Evolutionary conservation across 2,329 filamentous ascomycete genomes (phyloP), one percentile per base, ranked within the genome.

Genomic region (Pyrenochaeta sp.): DNA sequence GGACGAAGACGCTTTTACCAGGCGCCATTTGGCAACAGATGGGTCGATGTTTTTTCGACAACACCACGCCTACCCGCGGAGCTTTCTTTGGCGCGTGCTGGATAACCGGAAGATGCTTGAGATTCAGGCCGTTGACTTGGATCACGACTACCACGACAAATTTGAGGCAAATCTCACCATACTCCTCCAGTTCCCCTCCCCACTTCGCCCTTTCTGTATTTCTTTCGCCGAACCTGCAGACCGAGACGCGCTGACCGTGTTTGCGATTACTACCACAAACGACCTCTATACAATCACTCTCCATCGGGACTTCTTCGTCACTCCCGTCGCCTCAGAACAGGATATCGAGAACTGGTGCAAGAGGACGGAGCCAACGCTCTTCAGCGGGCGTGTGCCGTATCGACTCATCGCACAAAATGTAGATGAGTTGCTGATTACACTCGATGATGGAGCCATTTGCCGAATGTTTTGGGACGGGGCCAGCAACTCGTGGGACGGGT

Each of bases 81-180:
- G 87, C 75, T 96, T 98, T 72, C 83, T 97, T 42, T 99, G 95
- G 95, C 87, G 94, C 64, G 84, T 98, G 33, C 79, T 97, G 56
- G 90, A 96, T 69, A 87, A 91, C 67, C 87, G 87, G 68, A 90
- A 85, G 63, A 82, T 92, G 58, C 82, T 99, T 64, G 94, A 95
- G 77, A 83, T 99, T 45, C 90, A 91, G 70, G 88, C 87, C 35
- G 87, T 91, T 55, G 95, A 99, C 76, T 79, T 97, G 61, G 89
- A 87, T 18, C 72, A 92, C 85, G 78, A 85, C 82, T 61, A 83
- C 82, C 56, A 83, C 82, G 84, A 87, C 18, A 77, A 81, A 37
- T 72, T 77, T 45, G 91, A 96, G 75, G 86, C 90, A 49, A 86
- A 88, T 60, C 80, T 95, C 45, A 88, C 90, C 4, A 81, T 97